These are phyloP conservation scores for Murraya koenigii DNA, from an alignment of 345 rosid genomes.

Conservation along the genomic window DNA sequence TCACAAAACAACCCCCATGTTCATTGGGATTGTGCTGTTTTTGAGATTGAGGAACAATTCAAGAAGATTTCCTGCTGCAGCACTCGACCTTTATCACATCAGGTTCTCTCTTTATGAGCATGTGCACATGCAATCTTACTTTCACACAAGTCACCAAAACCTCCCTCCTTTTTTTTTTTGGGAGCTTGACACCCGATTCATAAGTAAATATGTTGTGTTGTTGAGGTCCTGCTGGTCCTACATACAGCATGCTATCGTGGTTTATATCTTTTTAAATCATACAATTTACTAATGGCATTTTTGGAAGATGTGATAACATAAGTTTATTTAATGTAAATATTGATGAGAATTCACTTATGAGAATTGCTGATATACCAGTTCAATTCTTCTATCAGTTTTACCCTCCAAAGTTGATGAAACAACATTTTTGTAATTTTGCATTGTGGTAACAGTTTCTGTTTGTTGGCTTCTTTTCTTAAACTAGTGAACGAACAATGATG, in stretches of 20 bases:
- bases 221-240: not conserved
- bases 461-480: not conserved
- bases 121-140: not conserved
- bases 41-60: conserved; percentile 84
- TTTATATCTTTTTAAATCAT: not conserved
- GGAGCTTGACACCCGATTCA: not conserved
- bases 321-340: not conserved
- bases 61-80: conserved; percentile 72
- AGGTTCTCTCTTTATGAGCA: conserved; percentile 40
- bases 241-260: not conserved
- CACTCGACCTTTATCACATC: conserved; percentile 68
- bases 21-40: conserved; percentile 69
- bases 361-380: not conserved
- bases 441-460: not conserved
- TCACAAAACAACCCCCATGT: conserved; percentile 60
- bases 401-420: not conserved
- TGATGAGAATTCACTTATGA: not conserved
- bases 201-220: not conserved
- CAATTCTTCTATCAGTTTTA: not conserved
- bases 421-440: not conserved
- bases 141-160: not conserved
- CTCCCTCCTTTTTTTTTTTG: not conserved
- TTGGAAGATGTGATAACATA: not conserved
- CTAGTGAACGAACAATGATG: not conserved
- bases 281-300: not conserved